Evolutionary conservation across 2,329 filamentous ascomycete genomes (phyloP), one percentile per base, ranked within the genome.

Genomic region (Cordyceps fumosorosea): DNA sequence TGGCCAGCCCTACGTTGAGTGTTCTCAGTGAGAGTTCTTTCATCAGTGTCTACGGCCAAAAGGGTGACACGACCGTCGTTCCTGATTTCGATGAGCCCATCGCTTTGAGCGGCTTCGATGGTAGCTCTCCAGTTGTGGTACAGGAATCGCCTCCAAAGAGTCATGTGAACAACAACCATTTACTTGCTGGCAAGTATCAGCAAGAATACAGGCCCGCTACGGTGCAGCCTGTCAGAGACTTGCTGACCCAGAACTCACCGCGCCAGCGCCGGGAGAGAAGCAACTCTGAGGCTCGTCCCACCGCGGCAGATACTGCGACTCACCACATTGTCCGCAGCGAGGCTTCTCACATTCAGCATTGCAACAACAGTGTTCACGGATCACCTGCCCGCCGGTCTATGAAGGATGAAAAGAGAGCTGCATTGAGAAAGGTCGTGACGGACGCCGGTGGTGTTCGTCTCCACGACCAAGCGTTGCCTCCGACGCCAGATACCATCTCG

Each of bases 11-110:
- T 3, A 82, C 80, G 40, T 73, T 89, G 56, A 89, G 86, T 65
- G 77, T 88, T 14, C 72, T 89, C 64, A 89, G 86, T 66, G 85
- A 89, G 70, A 88, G 85, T 69, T 89, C 86, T 0, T 88, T 89
- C 67, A 67, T 82, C 24, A 89, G 86, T 66, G 76, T 89, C 0
- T 89, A 89, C 61, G 86, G 85, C 3, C 72, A 77, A 26, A 80
- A 78, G 64, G 67, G 64, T 2, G 69, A 71, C 11, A 67, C 66
- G 32, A 66, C 67, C 12, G 66, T 67, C 4, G 63, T 69, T 3
- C 62, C 63, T 20, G 65, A 70, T 3, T 64, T 72, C 3, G 73
- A 75, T 22, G 72, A 75, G 42, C 68, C 71, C 0, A 65, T 71
- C 6, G 65, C 67, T 11, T 66, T 72, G 47, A 70, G 75, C 58